Evolutionary conservation across 2,329 filamentous ascomycete species (phyloP).

Genomic region (Chlorencoelia australis): DNA sequence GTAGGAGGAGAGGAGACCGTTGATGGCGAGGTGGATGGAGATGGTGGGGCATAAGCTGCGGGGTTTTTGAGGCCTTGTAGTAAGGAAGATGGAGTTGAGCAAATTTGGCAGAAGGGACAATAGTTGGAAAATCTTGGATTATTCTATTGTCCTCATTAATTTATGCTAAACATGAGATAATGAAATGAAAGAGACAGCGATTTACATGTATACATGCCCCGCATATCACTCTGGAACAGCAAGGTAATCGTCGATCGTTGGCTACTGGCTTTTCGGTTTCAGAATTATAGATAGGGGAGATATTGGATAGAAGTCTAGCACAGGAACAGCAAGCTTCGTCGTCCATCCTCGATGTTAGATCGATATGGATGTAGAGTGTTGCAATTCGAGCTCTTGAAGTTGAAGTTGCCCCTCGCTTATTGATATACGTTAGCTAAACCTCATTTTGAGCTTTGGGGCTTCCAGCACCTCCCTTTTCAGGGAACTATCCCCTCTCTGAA

Average conservation of each 20-base stretch:
- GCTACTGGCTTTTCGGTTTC: neutral
- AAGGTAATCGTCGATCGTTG: neutral
- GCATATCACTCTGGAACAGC: neutral
- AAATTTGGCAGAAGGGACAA: slow-evolving; percentile 68
- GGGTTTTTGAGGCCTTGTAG: slow-evolving; percentile 58
- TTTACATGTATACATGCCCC: slow-evolving; percentile 1
- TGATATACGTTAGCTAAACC: no score
- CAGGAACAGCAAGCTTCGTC: neutral
- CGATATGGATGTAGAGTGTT: no score
- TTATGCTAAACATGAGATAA: neutral
- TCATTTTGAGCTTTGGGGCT: no score
- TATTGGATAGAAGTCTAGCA: neutral
- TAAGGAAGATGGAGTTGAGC: slow-evolving; percentile 46
- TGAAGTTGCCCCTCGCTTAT: no score
- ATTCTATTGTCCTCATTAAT: neutral
- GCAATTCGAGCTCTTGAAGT: no score
- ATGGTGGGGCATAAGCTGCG: slow-evolving; percentile 44
- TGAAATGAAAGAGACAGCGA: no score
- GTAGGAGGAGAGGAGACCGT: slow-evolving; percentile 17
- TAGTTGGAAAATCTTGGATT: slow-evolving; percentile 1
- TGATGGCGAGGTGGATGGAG: neutral
- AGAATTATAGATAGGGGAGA: neutral
- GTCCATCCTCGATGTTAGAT: no score
- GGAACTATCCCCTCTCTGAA: no score
- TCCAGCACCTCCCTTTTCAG: no score